Percentiles rank a stretch among this genome's conserved stretches.
Conservation (phyloP, 2,329 filamentous ascomycete genomes). For the Colletotrichum noveboracense region DNA sequence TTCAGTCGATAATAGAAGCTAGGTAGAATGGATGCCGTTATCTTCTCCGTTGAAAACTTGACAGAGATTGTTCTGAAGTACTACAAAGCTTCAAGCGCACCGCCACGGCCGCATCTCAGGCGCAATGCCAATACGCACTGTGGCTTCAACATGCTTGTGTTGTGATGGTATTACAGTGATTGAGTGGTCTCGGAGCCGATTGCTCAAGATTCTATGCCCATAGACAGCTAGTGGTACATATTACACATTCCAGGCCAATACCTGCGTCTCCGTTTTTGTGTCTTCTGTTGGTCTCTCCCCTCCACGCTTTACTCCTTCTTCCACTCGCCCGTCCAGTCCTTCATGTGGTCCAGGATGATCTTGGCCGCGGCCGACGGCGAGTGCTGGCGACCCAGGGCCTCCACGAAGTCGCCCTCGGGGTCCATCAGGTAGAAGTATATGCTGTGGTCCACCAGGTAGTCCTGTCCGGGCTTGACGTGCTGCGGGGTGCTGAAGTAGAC, state of each 20-base stretch:
- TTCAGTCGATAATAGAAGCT: background rate
- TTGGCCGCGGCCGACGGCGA: slow-evolving; percentile 85
- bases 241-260: background rate
- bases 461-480: slow-evolving; percentile 88
- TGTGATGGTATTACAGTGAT: slow-evolving; percentile 15
- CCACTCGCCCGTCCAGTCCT: slow-evolving; percentile 53
- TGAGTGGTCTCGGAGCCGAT: slow-evolving; percentile 15
- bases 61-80: background rate
- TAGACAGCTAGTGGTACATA: slow-evolving; percentile 18
- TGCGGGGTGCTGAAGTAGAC: slow-evolving; percentile 96
- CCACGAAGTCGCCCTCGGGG: slow-evolving; percentile 96
- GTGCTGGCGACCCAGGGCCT: slow-evolving; percentile 94
- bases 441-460: slow-evolving; percentile 97
- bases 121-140: background rate
- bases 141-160: background rate
- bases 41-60: background rate
- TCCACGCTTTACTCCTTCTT: slow-evolving; percentile 1
- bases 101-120: background rate
- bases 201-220: slow-evolving; percentile 15
- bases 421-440: slow-evolving; percentile 99
- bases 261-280: background rate
- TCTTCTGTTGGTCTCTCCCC: background rate
- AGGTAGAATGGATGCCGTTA: background rate
- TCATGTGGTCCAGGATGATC: slow-evolving; percentile 86
- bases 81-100: background rate